Conservation (phyloP, 768 basidiomycete genomes). For the Termitomyces heimii region DNA sequence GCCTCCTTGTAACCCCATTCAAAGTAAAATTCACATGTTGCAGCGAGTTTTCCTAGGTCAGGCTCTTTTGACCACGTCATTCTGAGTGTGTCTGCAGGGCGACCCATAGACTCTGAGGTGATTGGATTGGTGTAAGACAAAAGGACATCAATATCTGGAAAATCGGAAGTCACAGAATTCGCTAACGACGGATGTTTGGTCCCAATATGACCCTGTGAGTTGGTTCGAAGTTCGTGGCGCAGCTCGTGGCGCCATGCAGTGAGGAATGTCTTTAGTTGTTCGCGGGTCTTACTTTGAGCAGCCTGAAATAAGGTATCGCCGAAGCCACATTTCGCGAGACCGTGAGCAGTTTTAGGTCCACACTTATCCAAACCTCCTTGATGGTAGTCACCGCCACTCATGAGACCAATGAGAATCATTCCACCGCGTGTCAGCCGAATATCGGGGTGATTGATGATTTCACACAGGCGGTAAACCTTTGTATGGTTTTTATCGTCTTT, state of each 20-base stretch:
- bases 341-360: constrained; percentile 68
- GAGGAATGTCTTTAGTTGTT: constrained; percentile 48
- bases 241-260: constrained; percentile 58
- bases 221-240: constrained; percentile 59
- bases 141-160: constrained; percentile 71
- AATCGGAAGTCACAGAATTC: constrained; percentile 53
- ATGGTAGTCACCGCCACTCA: constrained; percentile 90
- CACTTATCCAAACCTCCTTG: constrained; percentile 63
- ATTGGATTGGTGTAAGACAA: constrained; percentile 75
- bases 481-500: constrained; percentile 71
- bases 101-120: constrained; percentile 58
- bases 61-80: constrained; percentile 54
- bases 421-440: constrained; percentile 59
- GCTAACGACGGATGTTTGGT: constrained; percentile 63
- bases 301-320: constrained; percentile 65
- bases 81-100: constrained; percentile 27
- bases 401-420: constrained; percentile 74
- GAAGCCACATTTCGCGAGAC: constrained; percentile 76
- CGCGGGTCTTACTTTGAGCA: constrained; percentile 39
- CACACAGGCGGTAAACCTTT: constrained; percentile 33
- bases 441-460: constrained; percentile 35
- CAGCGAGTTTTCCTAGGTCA: constrained; percentile 65
- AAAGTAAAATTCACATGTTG: constrained; percentile 80
- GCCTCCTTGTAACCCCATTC: constrained; percentile 87
- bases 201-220: constrained; percentile 57